These are phyloP conservation scores for Sinapis alba DNA, from an alignment of 441 rosid species.

Conservation along the genomic window DNA sequence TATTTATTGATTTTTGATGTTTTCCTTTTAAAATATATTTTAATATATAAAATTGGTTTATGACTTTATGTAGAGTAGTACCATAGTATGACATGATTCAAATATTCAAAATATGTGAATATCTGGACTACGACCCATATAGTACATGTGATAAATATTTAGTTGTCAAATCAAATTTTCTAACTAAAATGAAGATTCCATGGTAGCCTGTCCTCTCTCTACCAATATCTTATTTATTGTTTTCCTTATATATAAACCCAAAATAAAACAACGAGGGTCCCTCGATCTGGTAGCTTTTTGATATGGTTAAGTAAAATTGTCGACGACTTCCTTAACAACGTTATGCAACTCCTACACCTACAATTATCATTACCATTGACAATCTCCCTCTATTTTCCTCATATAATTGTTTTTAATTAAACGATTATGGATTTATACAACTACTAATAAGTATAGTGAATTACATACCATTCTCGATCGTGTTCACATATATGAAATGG, in stretches of 20 bases:
- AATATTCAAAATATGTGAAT: constrained; percentile 6
- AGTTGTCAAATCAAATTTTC: constrained; percentile 12
- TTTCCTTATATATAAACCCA: constrained; percentile 7
- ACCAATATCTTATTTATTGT: constrained; percentile 7
- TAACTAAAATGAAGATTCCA: constrained; percentile 26
- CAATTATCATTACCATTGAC: constrained; percentile 42
- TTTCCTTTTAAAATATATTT: background rate
- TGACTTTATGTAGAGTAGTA: background rate
- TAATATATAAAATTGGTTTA: background rate
- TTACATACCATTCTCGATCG: background rate
- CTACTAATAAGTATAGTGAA: background rate
- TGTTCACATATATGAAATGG: constrained; percentile 12
- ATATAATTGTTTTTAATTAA: background rate
- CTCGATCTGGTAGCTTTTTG: constrained; percentile 36
- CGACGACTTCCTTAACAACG: constrained; percentile 43
- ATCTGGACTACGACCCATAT: background rate
- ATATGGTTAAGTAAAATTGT: constrained; percentile 47
- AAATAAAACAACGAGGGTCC: constrained; percentile 29
- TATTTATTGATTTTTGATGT: background rate
- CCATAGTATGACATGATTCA: background rate
- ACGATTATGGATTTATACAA: background rate
- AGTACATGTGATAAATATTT: constrained; percentile 27
- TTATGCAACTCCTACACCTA: constrained; percentile 35
- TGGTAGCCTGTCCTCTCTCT: constrained; percentile 23
- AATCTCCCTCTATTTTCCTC: constrained; percentile 15